Evolutionary conservation across 768 basidiomycete genomes (phyloP), one percentile per base, ranked within the genome.

Genomic region (Myochromella boudieri): DNA sequence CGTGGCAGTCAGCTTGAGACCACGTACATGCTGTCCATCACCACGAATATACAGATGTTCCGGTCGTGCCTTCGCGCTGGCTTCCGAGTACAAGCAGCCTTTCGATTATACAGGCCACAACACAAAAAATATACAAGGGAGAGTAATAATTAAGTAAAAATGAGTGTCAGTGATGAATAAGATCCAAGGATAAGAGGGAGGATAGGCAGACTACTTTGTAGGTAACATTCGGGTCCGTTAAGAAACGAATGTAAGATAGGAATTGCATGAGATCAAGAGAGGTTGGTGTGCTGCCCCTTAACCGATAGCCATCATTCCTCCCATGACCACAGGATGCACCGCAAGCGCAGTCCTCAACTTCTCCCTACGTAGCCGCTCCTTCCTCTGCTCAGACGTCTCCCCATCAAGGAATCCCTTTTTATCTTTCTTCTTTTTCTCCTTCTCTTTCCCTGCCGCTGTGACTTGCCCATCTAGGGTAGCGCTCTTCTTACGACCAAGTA

Each of bases 391-490:
- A 3, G 56, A 43, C 3, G 51, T 48, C 34, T 53, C 57, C 27
- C 29, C 20, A 38, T 45, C 49, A n/a, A 22, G 11, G 31, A 41
- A 26, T 33, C 31, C 41, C 45, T 54, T 45, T 34, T 59, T 57
- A 12, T 17, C 36, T 18, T 48, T 51, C 42, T 52, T 56, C 44
- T 56, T 44, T 24, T 44, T 48, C 14, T 75, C 71, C 59, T 78
- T 44, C 63, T 63, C 52, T 55, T 59, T 40, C 38, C 39, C 25
- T 15, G 41, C 21, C 7, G 37, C 37, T 24, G 42, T 44, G 10
- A 49, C 17, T 36, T 33, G 33, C 10, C 28, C 18, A 10, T 39
- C 26, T 28, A 46, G 36, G 21, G 44, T 18, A 18, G 40, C 46
- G 42, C 49, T 44, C 28, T 52, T 46, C 51, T 56, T 55, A 53